Evolutionary conservation across 306 rosid species (phyloP), one percentile per base, ranked within the genome.

Genomic region (Quercus rubra): DNA sequence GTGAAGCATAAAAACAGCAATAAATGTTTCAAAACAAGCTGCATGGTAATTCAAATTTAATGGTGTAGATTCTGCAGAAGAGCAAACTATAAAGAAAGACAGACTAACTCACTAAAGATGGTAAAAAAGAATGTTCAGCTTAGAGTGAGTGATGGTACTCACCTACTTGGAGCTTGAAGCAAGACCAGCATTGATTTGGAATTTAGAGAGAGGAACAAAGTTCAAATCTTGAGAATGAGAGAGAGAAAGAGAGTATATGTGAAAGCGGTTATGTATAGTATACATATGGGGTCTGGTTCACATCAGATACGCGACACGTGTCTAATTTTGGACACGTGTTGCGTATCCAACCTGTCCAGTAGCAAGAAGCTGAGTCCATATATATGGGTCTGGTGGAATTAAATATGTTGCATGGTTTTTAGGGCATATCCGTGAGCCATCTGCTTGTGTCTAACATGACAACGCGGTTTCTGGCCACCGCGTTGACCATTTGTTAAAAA

Each of bases 1-100:
- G 80, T 81, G 58, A 84, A 81, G 70, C 77, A 82, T 30, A 86
- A 62, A 68, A 88, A 28, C 25, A 83, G 21, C 52, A 79, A 74
- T 64, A 75, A 85, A 77, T 17, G 56, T 46, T 71, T 80, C 77
- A 82, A 25, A 28, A 7, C 52, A 78, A 76, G 82, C 73, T 77
- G 75, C 84, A 83, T 83, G 74, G 20, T 55, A 63, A 49, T 67
- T 49, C 12, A 73, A 5, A 11, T 62, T 10, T 62, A 18, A 12
- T 4, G 23, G 15, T 18, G 49, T 4, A 7, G 23, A 66, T 8
- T 41, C 46, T 41, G 46, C 11, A 41, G 11, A 41, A 41, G 11
- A 41, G 15, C 25, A 66, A 66, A 66, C n/a, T 18, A 66, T 63
- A 35, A 35, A 63, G 70, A 13, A 61, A 61, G 67, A 23, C 33